Evolutionary conservation across 176 grass and related monocot species (phyloP), one percentile per base, ranked within the genome.

Genomic region (Ampelocalamus luodianensis): DNA sequence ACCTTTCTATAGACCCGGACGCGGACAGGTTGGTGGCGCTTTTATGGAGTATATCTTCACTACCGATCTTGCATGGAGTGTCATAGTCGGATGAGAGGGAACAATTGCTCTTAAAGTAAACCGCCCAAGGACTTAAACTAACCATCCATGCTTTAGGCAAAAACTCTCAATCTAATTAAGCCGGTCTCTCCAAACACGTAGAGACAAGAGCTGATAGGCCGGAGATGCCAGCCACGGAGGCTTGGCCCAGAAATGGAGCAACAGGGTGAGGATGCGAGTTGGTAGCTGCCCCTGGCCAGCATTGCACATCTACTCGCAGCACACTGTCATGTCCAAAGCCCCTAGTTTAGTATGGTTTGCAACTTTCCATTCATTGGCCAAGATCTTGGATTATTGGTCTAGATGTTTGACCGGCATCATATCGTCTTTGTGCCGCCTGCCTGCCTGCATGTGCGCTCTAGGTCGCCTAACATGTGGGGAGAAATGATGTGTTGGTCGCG

Each of bases 401-500:
- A 36, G 12, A 20, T 65, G 38, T 89, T 89, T 85, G 77, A 81
- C 71, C 67, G 51, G 71, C 71, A 81, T 70, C 77, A 22, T 34
- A 20, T 48, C 54, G 27, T 83, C 43, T 18, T 15, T 34, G 67
- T 36, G 74, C 34, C 16, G 24, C 8, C 40, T 56, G 59, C 17
- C 22, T 27, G 65, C 29, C 15, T 39, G 76, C 88, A 81, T 89
- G 70, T 81, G 81, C 68, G 36, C n/a, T 71, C 74, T 69, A 37
- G 76, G 50, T 79, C 29, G 69, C 87, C 69, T 37, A 85, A 53
- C 87, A 89, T 80, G 82, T 63, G 71, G 62, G 82, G 12, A 7
- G 8, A 69, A 72, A 88, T 72, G 65, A 63, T 81, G 24, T 71
- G 17, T 3, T 29, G 16, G 10, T 42, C 32, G 1, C 23, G 24